A percentile compares a stretch with the other conserved stretches of the same genome.
These are phyloP conservation scores for Tetraselmis striata DNA, from an alignment of 139 green algal genomes.

Conservation along the genomic window DNA sequence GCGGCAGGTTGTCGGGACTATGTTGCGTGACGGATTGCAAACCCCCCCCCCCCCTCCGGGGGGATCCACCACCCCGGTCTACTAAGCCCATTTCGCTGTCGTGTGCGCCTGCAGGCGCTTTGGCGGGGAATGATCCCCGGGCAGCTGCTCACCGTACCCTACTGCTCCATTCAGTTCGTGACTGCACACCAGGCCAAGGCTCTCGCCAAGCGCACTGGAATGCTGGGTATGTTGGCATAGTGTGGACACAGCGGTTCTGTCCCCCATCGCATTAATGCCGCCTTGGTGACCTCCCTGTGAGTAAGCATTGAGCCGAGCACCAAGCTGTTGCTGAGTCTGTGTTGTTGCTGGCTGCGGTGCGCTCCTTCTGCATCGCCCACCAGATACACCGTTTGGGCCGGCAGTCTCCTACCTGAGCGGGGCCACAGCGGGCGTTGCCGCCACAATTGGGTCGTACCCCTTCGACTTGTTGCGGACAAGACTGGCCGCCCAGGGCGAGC, in stretches of 20 bases:
- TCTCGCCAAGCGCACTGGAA: slow-evolving; percentile 11
- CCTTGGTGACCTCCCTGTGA: too few relatives aligned
- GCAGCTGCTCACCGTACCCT: slow-evolving; percentile 88
- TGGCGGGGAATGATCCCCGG: slow-evolving; percentile 91
- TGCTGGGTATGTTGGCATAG: slow-evolving; percentile 24
- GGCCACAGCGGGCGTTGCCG: slow-evolving; percentile 76
- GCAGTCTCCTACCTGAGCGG: slow-evolving; percentile 80
- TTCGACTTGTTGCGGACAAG: slow-evolving; percentile 97
- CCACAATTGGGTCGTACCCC: slow-evolving; percentile 90
- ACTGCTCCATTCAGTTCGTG: slow-evolving; percentile 97
- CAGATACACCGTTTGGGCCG: slow-evolving; percentile 8
- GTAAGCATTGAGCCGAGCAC: too few relatives aligned
- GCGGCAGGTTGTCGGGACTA: too few relatives aligned
- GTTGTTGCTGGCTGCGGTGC: too few relatives aligned
- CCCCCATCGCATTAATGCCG: too few relatives aligned
- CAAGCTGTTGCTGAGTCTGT: too few relatives aligned
- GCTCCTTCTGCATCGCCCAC: too few relatives aligned
- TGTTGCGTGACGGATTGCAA: not conserved
- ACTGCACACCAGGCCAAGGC: slow-evolving; percentile 68
- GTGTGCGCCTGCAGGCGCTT: slow-evolving; percentile 74
- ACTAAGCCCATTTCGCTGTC: too few relatives aligned
- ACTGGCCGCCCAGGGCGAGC: slow-evolving; percentile 90
- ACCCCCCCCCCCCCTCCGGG: too few relatives aligned
- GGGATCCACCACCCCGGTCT: too few relatives aligned
- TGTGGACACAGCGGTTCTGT: too few relatives aligned